Evolutionary conservation across 1,139 yeast species (phyloP).

Genomic region (Magnusiomyces suaveolens): DNA sequence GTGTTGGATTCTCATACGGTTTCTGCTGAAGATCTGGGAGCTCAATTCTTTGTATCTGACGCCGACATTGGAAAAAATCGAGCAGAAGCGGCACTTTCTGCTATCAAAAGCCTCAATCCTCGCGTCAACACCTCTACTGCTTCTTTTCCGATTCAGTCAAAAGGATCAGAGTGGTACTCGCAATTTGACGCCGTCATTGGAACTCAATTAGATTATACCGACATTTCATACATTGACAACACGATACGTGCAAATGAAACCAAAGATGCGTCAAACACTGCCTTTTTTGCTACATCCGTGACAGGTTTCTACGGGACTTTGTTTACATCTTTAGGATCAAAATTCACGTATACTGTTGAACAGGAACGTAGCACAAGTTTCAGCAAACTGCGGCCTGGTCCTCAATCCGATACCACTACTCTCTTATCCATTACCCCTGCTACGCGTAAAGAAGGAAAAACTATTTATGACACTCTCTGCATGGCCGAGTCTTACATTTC

Average conservation of each 20-base stretch:
- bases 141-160: conserved; percentile 30
- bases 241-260: neutral
- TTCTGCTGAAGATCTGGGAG: conserved; percentile 54
- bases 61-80: conserved; percentile 35
- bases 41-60: conserved; percentile 67
- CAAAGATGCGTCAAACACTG: conserved; percentile 34
- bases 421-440: conserved; percentile 40
- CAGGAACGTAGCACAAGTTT: conserved; percentile 39
- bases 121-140: conserved; percentile 48
- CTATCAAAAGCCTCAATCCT: conserved; percentile 65
- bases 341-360: conserved; percentile 41
- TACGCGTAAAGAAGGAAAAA: conserved; percentile 35
- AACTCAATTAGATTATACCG: conserved; percentile 47
- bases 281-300: conserved; percentile 58
- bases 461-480: conserved; percentile 43
- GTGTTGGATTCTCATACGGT: conserved; percentile 53
- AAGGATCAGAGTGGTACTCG: conserved; percentile 39
- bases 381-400: conserved; percentile 39
- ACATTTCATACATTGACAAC: conserved; percentile 19
- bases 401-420: conserved; percentile 42
- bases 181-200: conserved; percentile 65
- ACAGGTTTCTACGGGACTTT: conserved; percentile 81
- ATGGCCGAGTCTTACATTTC: conserved; percentile 45
- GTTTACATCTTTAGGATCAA: conserved; percentile 59
- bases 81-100: conserved; percentile 44